A percentile compares a stretch with the other conserved stretches of the same genome.
Evolutionary conservation across 495 filamentous ascomycete species (phyloP).

Genomic region (Tuber borchii): DNA sequence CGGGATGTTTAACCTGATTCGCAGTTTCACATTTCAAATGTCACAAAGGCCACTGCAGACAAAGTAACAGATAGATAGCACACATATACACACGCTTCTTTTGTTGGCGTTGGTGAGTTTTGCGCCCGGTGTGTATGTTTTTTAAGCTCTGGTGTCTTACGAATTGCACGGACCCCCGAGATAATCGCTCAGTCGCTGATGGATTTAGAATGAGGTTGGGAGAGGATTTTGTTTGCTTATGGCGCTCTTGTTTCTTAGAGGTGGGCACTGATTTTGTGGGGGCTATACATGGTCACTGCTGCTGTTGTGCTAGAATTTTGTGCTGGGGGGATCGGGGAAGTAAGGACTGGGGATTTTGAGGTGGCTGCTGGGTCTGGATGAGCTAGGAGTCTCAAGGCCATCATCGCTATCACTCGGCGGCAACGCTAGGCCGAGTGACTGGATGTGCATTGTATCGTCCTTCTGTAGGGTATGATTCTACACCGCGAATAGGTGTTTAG

Average conservation of each 20-base stretch:
- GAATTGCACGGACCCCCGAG: neutral
- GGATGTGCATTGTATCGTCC: neutral
- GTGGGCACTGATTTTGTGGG: neutral
- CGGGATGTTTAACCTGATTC: neutral
- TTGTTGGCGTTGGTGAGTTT: neutral
- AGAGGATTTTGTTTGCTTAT: neutral
- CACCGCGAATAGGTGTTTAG: neutral
- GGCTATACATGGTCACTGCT: neutral
- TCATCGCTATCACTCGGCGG: neutral
- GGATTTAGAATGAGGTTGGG: neutral
- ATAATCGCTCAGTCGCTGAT: neutral
- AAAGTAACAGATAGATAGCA: neutral
- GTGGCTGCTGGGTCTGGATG: neutral
- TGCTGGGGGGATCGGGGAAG: no score
- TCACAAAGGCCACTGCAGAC: neutral
- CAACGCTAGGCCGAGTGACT: neutral
- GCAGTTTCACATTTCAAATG: neutral
- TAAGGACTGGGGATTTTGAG: neutral
- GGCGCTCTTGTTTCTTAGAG: neutral
- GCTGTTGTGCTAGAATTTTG: neutral
- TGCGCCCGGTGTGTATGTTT: neutral
- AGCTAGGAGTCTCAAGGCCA: neutral
- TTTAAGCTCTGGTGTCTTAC: neutral
- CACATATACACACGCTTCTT: neutral
- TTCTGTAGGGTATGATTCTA: neutral